These are phyloP conservation scores for Oleoguttula mirabilis DNA, from an alignment of 495 filamentous ascomycete genomes.

Conservation along the genomic window DNA sequence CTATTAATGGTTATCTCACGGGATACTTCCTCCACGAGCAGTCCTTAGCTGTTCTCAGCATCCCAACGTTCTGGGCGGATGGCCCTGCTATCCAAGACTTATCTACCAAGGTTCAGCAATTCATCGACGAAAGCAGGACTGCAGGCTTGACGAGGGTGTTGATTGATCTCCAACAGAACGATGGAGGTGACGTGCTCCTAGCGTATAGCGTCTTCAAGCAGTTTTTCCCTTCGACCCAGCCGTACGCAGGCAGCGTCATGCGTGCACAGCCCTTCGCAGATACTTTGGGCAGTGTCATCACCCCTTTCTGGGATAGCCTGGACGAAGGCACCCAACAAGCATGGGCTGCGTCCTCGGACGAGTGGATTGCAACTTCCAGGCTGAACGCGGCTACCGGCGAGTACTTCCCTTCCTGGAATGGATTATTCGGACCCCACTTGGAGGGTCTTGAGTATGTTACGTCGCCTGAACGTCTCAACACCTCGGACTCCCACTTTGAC, in stretches of 20 bases:
- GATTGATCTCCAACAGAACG: constrained; percentile 44
- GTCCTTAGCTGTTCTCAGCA: constrained; percentile 36
- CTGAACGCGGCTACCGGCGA: constrained; percentile 35
- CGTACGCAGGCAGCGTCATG: constrained; percentile 35
- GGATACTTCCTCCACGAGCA: constrained; percentile 33
- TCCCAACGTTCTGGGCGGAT: constrained; percentile 37
- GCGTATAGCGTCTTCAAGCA: constrained; percentile 39
- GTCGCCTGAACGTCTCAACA: too few species aligned
- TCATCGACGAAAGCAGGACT: constrained; percentile 30
- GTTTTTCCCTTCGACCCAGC: constrained; percentile 39
- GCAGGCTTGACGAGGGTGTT: constrained; percentile 35
- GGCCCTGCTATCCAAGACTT: constrained; percentile 28
- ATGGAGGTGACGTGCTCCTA: constrained; percentile 36
- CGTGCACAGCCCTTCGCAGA: constrained; percentile 34
- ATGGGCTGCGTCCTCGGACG: too few species aligned
- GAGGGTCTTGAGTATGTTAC: too few species aligned
- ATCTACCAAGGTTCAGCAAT: constrained; percentile 30
- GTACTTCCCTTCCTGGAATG: constrained; percentile 44
- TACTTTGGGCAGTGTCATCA: constrained; percentile 34
- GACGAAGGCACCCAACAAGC: too few species aligned
- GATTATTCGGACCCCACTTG: too few species aligned
- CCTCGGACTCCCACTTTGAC: too few species aligned
- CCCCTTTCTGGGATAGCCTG: constrained; percentile 26
- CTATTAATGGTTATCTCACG: constrained; percentile 20
- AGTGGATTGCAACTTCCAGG: constrained; percentile 34